A percentile compares a stretch with the other conserved stretches of the same genome.
Conservation (phyloP, 441 rosid genomes). For the Gossypium armourianum region DNA sequence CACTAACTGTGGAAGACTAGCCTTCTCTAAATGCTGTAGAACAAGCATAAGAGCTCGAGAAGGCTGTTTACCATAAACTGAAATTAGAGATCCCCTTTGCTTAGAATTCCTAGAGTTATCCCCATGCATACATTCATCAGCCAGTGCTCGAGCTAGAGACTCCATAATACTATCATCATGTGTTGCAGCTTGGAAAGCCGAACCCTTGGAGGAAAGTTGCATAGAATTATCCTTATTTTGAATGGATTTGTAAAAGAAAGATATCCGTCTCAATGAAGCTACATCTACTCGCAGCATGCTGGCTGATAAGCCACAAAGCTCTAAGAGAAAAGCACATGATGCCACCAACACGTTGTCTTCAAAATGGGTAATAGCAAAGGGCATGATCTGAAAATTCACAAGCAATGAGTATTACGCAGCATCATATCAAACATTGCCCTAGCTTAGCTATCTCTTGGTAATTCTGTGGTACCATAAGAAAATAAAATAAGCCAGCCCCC, state of each 20-base stretch:
- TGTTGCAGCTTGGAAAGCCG: slow-evolving; percentile 45
- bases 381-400: slow-evolving; percentile 55
- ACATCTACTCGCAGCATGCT: slow-evolving; percentile 76
- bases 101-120: slow-evolving; percentile 34
- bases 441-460: background rate
- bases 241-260: slow-evolving; percentile 54
- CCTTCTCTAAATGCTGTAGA: slow-evolving; percentile 86
- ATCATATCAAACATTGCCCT: slow-evolving; percentile 8
- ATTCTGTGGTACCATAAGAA: slow-evolving; percentile 6
- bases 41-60: slow-evolving; percentile 64
- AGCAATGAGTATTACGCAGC: slow-evolving; percentile 7
- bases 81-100: slow-evolving; percentile 33
- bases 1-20: slow-evolving; percentile 59
- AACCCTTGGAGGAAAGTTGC: slow-evolving; percentile 49
- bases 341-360: slow-evolving; percentile 78
- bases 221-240: slow-evolving; percentile 34
- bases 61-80: slow-evolving; percentile 31
- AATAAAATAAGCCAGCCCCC: background rate
- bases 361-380: slow-evolving; percentile 83
- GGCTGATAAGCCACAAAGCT: slow-evolving; percentile 89
- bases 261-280: slow-evolving; percentile 75
- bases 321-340: slow-evolving; percentile 76
- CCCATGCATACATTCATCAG: slow-evolving; percentile 65
- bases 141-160: slow-evolving; percentile 79
- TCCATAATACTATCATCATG: slow-evolving; percentile 56